Evolutionary conservation across 495 filamentous ascomycete species (phyloP).

Genomic region (Penicillium egyptiacum): DNA sequence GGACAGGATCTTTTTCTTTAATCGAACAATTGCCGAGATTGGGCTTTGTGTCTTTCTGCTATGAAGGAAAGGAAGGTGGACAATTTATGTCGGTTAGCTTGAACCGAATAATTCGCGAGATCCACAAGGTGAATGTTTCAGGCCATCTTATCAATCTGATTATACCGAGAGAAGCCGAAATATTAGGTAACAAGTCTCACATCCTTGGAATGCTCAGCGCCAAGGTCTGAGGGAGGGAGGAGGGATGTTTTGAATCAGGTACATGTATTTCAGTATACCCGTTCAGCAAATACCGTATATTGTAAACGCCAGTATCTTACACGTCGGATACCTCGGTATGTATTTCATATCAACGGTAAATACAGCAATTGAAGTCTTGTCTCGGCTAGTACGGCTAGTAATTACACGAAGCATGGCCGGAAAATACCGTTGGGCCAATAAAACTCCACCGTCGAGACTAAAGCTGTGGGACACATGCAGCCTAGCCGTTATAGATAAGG

Average conservation of each 20-base stretch:
- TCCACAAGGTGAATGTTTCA: constrained; percentile 1
- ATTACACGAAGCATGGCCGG: not conserved
- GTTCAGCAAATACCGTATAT: not conserved
- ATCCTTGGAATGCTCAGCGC: not conserved
- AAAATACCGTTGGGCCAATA: not conserved
- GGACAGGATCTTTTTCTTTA: not conserved
- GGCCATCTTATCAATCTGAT: constrained; percentile 16
- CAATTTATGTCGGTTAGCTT: constrained; percentile 1
- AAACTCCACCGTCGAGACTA: not conserved
- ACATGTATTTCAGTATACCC: not conserved
- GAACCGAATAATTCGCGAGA: not conserved
- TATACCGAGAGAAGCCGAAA: constrained; percentile 8
- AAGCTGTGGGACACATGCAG: not conserved
- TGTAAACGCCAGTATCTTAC: not conserved
- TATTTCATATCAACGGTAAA: not conserved
- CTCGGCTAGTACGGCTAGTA: not conserved
- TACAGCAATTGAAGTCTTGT: not conserved
- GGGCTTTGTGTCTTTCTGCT: constrained; percentile 3
- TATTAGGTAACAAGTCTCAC: constrained; percentile 11
- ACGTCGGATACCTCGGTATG: not conserved
- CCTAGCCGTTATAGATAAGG: not conserved
- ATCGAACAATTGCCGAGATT: constrained; percentile 10
- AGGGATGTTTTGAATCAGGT: not conserved
- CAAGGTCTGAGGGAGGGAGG: not conserved
- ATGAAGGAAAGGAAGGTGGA: constrained; percentile 8